Evolutionary conservation across 2,329 filamentous ascomycete species (phyloP).

Genomic region (Lasiodiplodia sp.): DNA sequence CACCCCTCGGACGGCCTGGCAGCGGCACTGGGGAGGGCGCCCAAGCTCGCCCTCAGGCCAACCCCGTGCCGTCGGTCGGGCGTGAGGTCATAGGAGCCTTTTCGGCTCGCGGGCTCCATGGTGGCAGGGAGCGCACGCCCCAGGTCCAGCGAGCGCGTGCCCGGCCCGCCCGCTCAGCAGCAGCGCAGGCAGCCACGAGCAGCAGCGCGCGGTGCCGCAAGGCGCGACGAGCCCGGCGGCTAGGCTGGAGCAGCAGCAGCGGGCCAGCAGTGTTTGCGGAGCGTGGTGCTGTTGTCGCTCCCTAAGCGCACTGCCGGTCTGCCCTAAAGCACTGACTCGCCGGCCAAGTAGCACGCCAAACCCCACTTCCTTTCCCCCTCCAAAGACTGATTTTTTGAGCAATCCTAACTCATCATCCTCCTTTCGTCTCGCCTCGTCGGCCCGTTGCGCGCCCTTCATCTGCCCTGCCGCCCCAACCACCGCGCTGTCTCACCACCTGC

Average conservation of each 20-base stretch:
- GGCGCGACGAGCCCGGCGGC: not conserved
- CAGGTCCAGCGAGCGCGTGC: constrained; percentile 4
- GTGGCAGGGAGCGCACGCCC: constrained; percentile 2
- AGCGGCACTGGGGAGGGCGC: constrained; percentile 1
- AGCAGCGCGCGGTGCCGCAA: not conserved
- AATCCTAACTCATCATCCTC: constrained; percentile 28
- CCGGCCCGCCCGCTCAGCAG: not conserved
- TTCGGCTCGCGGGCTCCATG: not conserved
- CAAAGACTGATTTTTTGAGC: constrained; percentile 20
- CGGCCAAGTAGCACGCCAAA: constrained; percentile 29
- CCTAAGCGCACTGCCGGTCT: constrained; percentile 18
- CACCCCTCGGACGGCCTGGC: constrained; percentile 2
- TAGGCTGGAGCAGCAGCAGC: not conserved
- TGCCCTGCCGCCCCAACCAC: constrained; percentile 3
- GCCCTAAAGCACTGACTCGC: constrained; percentile 27
- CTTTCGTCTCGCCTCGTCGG: constrained; percentile 28
- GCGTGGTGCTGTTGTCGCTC: constrained; percentile 3
- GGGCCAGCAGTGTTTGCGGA: not conserved
- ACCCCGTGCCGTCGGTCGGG: not conserved
- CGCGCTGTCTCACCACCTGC: constrained; percentile 11
- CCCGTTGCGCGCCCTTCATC: constrained; percentile 29
- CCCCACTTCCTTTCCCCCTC: constrained; percentile 28
- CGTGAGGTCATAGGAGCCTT: not conserved
- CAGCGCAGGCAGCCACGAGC: constrained; percentile 5
- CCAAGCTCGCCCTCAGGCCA: constrained; percentile 17